A percentile compares a stretch with the other conserved stretches of the same genome.
phyloP scores from a whole-genome alignment of 371 early-diverging fungal species.

The Sporodiniella umbellata region DNA sequence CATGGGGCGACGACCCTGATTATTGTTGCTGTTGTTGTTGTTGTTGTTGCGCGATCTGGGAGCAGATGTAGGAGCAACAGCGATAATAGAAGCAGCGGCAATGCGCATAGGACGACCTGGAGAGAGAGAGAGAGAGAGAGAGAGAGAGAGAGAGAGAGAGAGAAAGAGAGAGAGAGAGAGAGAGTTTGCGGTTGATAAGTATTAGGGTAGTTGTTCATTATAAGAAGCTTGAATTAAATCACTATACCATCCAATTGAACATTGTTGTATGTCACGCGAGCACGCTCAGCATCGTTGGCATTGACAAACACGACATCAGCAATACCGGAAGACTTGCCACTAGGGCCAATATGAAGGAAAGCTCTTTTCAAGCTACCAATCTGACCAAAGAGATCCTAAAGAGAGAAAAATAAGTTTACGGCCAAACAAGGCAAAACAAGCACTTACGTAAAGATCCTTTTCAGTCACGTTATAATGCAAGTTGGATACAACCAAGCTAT shows the following conservation, averaged over 20 bases:
- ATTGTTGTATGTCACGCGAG: conserved; percentile 54
- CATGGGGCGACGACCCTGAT: neutral
- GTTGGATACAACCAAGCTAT: conserved; percentile 52
- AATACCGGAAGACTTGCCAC: conserved; percentile 62
- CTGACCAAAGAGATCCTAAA: conserved; percentile 55
- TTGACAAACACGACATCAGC: conserved; percentile 56
- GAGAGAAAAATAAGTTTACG: neutral
- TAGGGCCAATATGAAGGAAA: conserved; percentile 53
- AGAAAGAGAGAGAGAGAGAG: too few relatives aligned
- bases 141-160: too few relatives aligned
- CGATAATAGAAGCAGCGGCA: conserved; percentile 17
- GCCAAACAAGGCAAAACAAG: neutral
- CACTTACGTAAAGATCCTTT: conserved; percentile 64
- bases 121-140: too few relatives aligned
- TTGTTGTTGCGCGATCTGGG: conserved; percentile 11
- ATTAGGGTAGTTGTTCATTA: neutral
- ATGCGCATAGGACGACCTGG: conserved; percentile 53
- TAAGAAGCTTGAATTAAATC: neutral
- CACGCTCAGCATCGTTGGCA: conserved; percentile 50
- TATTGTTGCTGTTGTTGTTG: neutral
- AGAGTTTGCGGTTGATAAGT: too few relatives aligned
- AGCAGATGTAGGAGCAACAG: conserved; percentile 11
- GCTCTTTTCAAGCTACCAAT: conserved; percentile 49
- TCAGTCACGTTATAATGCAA: conserved; percentile 64
- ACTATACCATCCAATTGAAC: conserved; percentile 61